Evolutionary conservation across 192 early-diverging fungal species (phyloP).

Genomic region (Coemansia guatemalensis): DNA sequence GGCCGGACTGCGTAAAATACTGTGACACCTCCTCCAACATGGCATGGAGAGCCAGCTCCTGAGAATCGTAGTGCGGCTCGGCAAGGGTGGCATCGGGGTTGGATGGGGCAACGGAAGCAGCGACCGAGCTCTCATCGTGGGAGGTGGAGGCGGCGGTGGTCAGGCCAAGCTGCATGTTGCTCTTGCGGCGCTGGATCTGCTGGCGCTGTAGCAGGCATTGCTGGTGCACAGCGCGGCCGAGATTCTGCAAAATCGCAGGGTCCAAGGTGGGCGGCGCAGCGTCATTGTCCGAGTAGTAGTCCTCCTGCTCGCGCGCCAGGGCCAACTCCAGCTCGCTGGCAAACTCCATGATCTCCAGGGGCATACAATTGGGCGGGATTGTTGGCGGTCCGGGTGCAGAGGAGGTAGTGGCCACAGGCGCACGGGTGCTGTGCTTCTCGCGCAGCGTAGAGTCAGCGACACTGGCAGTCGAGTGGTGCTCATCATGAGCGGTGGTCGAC

Average conservation of each 20-base stretch:
- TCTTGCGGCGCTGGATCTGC: slow-evolving; percentile 48
- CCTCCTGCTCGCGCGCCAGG: slow-evolving; percentile 52
- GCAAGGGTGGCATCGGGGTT: neutral
- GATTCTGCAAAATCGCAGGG: slow-evolving; percentile 40
- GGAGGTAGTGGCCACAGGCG: neutral
- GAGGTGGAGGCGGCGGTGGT: slow-evolving; percentile 9
- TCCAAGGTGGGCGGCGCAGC: slow-evolving; percentile 35
- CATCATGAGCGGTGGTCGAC: slow-evolving; percentile 15
- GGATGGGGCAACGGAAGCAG: neutral
- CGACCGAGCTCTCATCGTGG: slow-evolving; percentile 1
- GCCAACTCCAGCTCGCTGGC: slow-evolving; percentile 51
- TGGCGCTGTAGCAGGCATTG: slow-evolving; percentile 43
- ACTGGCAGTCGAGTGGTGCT: neutral
- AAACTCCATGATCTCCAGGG: slow-evolving; percentile 51
- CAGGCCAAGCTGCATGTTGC: slow-evolving; percentile 53
- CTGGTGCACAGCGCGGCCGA: slow-evolving; percentile 48
- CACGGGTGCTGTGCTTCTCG: neutral
- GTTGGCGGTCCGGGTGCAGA: slow-evolving; percentile 4
- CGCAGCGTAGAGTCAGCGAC: neutral
- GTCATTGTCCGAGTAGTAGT: slow-evolving; percentile 48
- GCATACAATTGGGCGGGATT: slow-evolving; percentile 17
- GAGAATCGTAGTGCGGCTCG: slow-evolving; percentile 26
- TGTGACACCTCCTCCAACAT: slow-evolving; percentile 49
- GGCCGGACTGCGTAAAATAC: slow-evolving; percentile 49
- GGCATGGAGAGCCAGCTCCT: slow-evolving; percentile 40